Evolutionary conservation across 2,329 filamentous ascomycete genomes (phyloP), one percentile per base, ranked within the genome.

Genomic region (Volutella citrinella): DNA sequence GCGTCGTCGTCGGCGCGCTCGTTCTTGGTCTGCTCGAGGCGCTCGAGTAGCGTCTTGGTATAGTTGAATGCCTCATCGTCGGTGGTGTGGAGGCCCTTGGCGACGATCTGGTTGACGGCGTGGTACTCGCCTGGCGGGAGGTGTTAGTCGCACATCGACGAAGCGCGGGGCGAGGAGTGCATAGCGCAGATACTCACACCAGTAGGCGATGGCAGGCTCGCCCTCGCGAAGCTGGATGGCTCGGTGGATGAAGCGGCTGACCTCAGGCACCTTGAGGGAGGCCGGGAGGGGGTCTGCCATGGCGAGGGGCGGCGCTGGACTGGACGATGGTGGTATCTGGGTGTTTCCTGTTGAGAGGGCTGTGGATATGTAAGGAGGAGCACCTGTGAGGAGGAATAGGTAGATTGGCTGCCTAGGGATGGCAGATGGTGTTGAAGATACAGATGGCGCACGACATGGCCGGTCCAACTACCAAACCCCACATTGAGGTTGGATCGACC

Each of bases 151-250:
- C n/a, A n/a, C n/a, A n/a, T n/a, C n/a, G n/a, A n/a, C n/a, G n/a
- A n/a, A n/a, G n/a, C n/a, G n/a, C n/a, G n/a, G n/a, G n/a, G n/a
- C n/a, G n/a, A n/a, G n/a, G n/a, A n/a, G n/a, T n/a, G n/a, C n/a
- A n/a, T n/a, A n/a, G n/a, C n/a, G 20, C 9, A 9, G 20, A 22
- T 9, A 75, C 84, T 56, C 75, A 95, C 91, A 93, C 89, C 91
- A 97, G 63, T 97, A 98, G 44, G 90, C 76, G 49, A 97, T 77
- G 40, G 93, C 87, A 8, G 93, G 93, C 63, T 91, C 93, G 55
- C 82, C 78, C 39, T 76, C 76, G 59, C 91, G 85, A 30, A 98
- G 77, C 68, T 98, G 91, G 21, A 79, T 76, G 20, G 88, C 91
- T 54, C 91, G 81, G 34, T 82, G 76, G 43, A 90, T 82, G 61